phyloP scores from a whole-genome alignment of 2,329 filamentous ascomycete species.

The Aspergillus flavus region DNA sequence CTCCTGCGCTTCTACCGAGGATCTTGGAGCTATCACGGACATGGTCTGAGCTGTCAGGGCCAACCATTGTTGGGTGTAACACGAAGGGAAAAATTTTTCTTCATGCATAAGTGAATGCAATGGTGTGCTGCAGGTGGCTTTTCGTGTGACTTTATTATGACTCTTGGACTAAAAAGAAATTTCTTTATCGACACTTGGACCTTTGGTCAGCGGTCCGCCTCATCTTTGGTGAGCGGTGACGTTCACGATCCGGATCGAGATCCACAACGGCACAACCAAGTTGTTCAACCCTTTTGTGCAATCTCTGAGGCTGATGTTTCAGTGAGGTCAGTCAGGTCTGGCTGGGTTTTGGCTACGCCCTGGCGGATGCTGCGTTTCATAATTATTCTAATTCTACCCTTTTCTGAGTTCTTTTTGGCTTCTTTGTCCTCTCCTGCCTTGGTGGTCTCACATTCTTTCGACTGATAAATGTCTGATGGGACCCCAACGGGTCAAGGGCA shows the following conservation, averaged over 20 bases:
- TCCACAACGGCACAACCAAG: slow-evolving; percentile 4
- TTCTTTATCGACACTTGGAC: background rate
- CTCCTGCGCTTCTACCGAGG: slow-evolving; percentile 6
- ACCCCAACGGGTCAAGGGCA: background rate
- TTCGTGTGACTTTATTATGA: background rate
- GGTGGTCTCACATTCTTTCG: background rate
- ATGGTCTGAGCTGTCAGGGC: slow-evolving; percentile 4
- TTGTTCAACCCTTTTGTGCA: background rate
- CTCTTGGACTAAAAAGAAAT: background rate
- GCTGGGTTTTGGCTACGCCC: background rate
- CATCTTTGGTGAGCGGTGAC: slow-evolving; percentile 7
- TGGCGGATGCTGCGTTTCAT: background rate
- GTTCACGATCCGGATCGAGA: slow-evolving; percentile 15
- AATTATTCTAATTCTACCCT: no score
- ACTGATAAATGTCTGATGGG: background rate
- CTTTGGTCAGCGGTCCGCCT: background rate
- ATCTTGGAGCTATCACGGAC: slow-evolving; percentile 3
- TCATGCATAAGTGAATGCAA: slow-evolving; percentile 1
- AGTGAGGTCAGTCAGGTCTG: background rate
- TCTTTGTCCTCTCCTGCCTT: background rate
- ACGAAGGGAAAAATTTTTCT: background rate
- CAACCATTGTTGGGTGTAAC: background rate
- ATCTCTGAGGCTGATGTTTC: slow-evolving; percentile 1
- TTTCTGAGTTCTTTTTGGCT: background rate
- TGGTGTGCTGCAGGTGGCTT: background rate